Evolutionary conservation across 768 basidiomycete species (phyloP), one percentile per base, ranked within the genome.

Genomic region (Hygrocybe punicea): DNA sequence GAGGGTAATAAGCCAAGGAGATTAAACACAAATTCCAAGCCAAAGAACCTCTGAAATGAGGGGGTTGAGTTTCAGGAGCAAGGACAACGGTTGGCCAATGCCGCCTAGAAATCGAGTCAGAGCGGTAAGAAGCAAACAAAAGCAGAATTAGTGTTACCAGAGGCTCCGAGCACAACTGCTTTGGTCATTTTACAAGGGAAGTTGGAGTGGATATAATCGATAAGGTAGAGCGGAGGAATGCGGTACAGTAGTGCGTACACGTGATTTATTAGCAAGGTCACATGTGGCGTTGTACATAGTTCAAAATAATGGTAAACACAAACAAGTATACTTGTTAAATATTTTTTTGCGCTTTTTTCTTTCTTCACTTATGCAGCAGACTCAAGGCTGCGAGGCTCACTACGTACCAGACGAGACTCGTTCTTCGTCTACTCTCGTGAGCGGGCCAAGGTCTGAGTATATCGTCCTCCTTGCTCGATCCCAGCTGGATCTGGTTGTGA

Each of bases 131-230:
- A 51, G 52, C n/a, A 48, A 68, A 51, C 49, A n/a, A 55, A 6
- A 53, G 24, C 37, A 51, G 55, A 55, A 51, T 33, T 36, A 29
- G 14, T 61, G 75, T 53, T 65, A 91, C 92, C 93, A 73, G 91
- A 88, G 77, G 95, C 95, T 73, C 95, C 95, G 70, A 98, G 94
- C 63, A 98, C 93, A 69, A 92, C 93, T 78, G 84, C 92, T 75
- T 95, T 93, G 58, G 81, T 77, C 79, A 80, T 80, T 63, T 58
- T 71, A 21, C 48, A 39, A 25, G 44, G 16, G 49, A 55, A 55
- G 23, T 48, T n/a, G 40, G 39, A 19, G 36, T 51, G 16, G 21
- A 47, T 4, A 17, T 47, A 17, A 7, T 19, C 4, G 16, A 42
- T 4, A 42, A 16, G 19, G 10, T 11, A 6, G 19, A 16, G 40